Evolutionary conservation across 225 moss, liverwort and hornwort species (phyloP).

Genomic region (Polytrichum formosum): DNA sequence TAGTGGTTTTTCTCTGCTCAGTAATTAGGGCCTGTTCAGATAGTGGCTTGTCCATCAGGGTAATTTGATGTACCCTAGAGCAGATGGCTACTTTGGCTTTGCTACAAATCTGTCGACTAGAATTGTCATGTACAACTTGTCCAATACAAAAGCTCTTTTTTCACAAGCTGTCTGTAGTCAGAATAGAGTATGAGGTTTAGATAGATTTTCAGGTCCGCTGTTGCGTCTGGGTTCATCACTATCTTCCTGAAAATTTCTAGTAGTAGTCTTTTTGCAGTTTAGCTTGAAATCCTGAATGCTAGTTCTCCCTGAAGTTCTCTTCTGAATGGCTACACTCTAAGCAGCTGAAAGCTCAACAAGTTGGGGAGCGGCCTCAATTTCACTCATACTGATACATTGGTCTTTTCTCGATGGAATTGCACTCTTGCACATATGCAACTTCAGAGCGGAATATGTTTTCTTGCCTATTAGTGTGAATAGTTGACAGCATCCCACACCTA

Average conservation of each 20-base stretch:
- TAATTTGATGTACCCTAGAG: constrained; percentile 32
- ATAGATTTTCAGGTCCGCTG: background rate
- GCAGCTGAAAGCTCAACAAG: background rate
- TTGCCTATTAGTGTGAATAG: no score
- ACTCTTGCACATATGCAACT: no score
- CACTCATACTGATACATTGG: no score
- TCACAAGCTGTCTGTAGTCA: background rate
- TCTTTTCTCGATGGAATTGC: no score
- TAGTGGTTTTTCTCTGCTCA: constrained; percentile 26
- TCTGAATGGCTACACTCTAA: constrained; percentile 1
- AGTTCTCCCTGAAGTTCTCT: background rate
- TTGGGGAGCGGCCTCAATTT: no score
- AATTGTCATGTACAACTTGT: constrained; percentile 48
- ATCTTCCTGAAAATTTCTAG: no score
- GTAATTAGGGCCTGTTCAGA: constrained; percentile 31
- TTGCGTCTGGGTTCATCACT: background rate
- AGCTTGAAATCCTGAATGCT: background rate
- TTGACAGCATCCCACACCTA: no score
- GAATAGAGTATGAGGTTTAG: background rate
- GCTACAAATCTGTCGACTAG: constrained; percentile 52
- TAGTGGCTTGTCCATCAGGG: constrained; percentile 28
- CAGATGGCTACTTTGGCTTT: constrained; percentile 47
- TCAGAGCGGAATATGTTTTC: no score
- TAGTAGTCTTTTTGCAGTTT: no score
- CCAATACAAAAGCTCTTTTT: constrained; percentile 40